Base-by-base conservation (phyloP, 148 eudicot genomes). In the Chenopodium formosanum region DNA sequence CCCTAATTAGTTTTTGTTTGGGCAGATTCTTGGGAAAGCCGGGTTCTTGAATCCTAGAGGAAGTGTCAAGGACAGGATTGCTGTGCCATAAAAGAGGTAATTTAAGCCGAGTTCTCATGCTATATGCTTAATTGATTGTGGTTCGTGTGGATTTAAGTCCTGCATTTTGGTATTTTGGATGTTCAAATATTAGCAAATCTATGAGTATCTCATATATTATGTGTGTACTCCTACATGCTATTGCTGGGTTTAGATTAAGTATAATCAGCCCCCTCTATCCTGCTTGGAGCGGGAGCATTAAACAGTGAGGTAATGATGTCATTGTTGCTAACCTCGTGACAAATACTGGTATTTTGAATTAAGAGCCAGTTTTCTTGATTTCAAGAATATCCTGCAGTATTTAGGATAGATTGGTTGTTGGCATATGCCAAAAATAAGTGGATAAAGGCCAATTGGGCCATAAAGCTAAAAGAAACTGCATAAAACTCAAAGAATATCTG, bases 41-140 rank as follows among this genome's bases (percentile, higher is more conserved):
- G 97, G 94, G 88, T 92, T 96, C 78, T 88, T 96, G 84, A 96
- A 92, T 80, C 98, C 98, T 10, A 95, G 99, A 19, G 99, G 98
- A 60, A 96, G 98, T 79, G 95, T 96, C n/a, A 92, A 96, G 86
- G 99, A 94, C 78, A 92, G 97, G 82, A 91, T 94, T 46, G 98
- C 97, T n/a, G 93, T 92, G 66, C 94, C 76, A 91, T 96, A 62
- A 89, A 96, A 89, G 99, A 96, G 98, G 99, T 94, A 78, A 27
- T 53, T 25, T 25, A 31, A 70, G 20, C 58, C 9, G 52, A 23
- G 10, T 32, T 14, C 67, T 25, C 10, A 0, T 75, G 53, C 62
- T 44, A 31, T 73, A 14, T 29, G 72, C 64, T 73, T 31, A 2
- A 17, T 65, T 74, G 32, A 70, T 37, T 74, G 31, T 70, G 2